Evolutionary conservation across 2,329 filamentous ascomycete genomes (phyloP).

Genomic region (Penicillium sp.): DNA sequence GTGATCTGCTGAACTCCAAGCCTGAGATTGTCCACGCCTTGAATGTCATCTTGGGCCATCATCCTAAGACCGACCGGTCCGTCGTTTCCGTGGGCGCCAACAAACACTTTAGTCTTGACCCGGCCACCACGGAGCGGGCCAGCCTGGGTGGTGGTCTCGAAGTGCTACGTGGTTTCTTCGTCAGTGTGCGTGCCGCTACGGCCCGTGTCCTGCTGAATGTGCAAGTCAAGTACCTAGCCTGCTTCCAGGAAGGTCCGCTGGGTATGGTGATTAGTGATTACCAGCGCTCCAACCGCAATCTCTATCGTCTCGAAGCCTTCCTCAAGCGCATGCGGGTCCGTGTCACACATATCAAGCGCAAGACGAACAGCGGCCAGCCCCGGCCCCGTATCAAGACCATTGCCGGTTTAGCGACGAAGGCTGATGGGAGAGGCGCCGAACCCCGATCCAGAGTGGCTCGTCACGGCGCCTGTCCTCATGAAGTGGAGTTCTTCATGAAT

Average conservation of each 20-base stretch:
- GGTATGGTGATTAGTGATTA: conserved; percentile 36
- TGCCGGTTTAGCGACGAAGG: conserved; percentile 42
- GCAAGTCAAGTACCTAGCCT: conserved; percentile 60
- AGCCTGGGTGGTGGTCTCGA: conserved; percentile 53
- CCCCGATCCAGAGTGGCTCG: conserved; percentile 38
- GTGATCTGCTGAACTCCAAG: conserved; percentile 44
- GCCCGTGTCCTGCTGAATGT: conserved; percentile 60
- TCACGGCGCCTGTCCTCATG: conserved; percentile 49
- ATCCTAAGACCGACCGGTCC: conserved; percentile 41
- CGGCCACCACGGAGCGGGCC: conserved; percentile 30
- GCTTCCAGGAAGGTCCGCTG: conserved; percentile 52
- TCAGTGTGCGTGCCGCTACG: conserved; percentile 59
- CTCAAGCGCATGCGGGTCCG: conserved; percentile 44
- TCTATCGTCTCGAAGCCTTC: conserved; percentile 30
- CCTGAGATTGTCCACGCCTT: conserved; percentile 55
- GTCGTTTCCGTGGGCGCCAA: conserved; percentile 53
- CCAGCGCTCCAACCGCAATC: conserved; percentile 20
- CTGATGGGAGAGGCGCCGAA: conserved; percentile 35
- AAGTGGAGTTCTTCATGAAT: conserved; percentile 56
- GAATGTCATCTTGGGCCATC: conserved; percentile 56
- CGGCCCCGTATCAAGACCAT: conserved; percentile 48
- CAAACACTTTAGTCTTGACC: conserved; percentile 50
- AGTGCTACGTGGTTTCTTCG: conserved; percentile 60
- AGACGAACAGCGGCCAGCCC: conserved; percentile 32
- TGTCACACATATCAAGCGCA: conserved; percentile 41